A percentile compares a stretch with the other conserved stretches of the same genome.
Evolutionary conservation across 169 alveolate genomes (phyloP).

Genomic region (Cryptosporidium sp.): DNA sequence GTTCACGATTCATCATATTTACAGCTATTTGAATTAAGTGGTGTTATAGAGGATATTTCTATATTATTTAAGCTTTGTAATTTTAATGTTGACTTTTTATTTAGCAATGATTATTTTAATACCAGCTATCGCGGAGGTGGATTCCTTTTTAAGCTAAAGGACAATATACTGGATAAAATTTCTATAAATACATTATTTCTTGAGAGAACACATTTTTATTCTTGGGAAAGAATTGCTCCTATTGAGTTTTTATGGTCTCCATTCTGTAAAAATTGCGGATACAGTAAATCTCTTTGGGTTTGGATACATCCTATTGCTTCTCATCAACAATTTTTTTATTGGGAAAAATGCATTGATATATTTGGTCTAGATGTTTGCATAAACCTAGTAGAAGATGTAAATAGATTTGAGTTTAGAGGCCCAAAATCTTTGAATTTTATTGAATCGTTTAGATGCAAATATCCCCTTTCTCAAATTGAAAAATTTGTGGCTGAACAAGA

Average conservation of each 20-base stretch:
- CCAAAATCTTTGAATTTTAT: conserved; percentile 35
- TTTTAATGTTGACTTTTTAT: conserved; percentile 17
- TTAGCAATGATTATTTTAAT: conserved; percentile 6
- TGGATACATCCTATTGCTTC: conserved; percentile 75
- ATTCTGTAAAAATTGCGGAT: conserved; percentile 32
- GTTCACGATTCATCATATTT: conserved; percentile 67
- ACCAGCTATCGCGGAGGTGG: conserved; percentile 64
- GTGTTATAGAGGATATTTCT: conserved; percentile 3
- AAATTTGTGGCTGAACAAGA: neutral
- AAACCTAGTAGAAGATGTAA: conserved; percentile 40
- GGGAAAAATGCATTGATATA: conserved; percentile 38
- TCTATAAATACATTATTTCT: neutral
- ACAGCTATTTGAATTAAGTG: conserved; percentile 52
- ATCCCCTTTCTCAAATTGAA: neutral
- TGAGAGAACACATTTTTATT: neutral
- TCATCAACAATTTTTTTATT: conserved; percentile 29
- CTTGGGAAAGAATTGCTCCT: conserved; percentile 70
- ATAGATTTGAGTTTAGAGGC: conserved; percentile 53
- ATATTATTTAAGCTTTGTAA: conserved; percentile 42
- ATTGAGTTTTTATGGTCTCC: conserved; percentile 61
- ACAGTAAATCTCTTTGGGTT: conserved; percentile 44
- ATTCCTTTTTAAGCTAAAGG: conserved; percentile 18
- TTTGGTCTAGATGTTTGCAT: conserved; percentile 5
- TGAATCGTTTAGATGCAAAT: neutral
- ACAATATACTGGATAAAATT: neutral